Evolutionary conservation across 768 basidiomycete species (phyloP).

Genomic region (Sporobolomyces roseus): DNA sequence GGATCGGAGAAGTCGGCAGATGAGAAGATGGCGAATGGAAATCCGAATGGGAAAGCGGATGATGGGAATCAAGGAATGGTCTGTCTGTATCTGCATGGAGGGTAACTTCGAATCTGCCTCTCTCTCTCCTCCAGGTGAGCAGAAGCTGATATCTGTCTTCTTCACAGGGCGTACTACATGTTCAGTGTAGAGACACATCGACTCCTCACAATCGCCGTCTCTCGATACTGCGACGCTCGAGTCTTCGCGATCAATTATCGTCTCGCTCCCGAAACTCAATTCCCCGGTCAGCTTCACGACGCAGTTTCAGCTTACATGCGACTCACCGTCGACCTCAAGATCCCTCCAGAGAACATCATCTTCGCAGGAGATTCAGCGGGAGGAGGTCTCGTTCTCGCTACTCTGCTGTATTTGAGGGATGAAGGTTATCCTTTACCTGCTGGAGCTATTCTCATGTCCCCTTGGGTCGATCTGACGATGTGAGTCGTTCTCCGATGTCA

Average conservation of each 20-base stretch:
- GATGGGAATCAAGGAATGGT: constrained; percentile 67
- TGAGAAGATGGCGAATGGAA: background rate
- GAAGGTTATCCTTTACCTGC: constrained; percentile 77
- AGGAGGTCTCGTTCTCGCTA: constrained; percentile 75
- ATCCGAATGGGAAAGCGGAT: constrained; percentile 3
- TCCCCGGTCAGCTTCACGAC: constrained; percentile 84
- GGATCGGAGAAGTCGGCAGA: background rate
- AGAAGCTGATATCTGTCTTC: background rate
- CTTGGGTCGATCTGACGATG: constrained; percentile 72
- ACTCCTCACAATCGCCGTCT: constrained; percentile 80
- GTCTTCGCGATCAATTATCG: constrained; percentile 94
- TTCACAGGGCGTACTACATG: constrained; percentile 72
- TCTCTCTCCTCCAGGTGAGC: background rate
- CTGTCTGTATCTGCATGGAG: constrained; percentile 82
- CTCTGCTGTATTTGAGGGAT: constrained; percentile 92
- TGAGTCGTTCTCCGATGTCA: background rate
- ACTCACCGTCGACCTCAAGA: constrained; percentile 77
- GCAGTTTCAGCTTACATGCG: constrained; percentile 81
- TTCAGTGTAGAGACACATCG: constrained; percentile 88
- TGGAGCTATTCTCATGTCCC: constrained; percentile 71
- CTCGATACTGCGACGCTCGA: constrained; percentile 80
- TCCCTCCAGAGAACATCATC: constrained; percentile 85
- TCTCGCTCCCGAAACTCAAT: constrained; percentile 87
- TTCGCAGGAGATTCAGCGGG: constrained; percentile 89
- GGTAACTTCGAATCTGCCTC: constrained; percentile 52